A percentile compares a stretch with the other conserved stretches of the same genome.
Conservation (phyloP, 1,284 basidiomycete genomes). For the Mycosarcoma maydis region DNA sequence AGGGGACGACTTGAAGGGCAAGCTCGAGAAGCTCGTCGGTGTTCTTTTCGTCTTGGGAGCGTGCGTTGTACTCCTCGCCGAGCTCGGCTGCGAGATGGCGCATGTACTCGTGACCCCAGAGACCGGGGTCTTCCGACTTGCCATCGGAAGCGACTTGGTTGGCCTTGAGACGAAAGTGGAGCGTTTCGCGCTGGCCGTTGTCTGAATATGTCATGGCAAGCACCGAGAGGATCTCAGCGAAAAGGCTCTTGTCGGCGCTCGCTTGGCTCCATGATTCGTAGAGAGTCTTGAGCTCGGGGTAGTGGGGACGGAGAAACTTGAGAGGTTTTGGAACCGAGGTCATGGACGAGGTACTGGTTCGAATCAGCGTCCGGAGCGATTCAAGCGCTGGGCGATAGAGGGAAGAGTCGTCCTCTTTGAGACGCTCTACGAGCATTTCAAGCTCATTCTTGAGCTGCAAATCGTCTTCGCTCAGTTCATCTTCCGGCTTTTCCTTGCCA, state of each 20-base stretch:
- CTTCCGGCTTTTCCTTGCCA: conserved; percentile 73
- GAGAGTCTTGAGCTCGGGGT: conserved; percentile 76
- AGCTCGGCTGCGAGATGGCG: conserved; percentile 96
- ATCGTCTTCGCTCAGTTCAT: conserved; percentile 90
- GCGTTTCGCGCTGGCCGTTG: conserved; percentile 90
- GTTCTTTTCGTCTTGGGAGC: conserved; percentile 46
- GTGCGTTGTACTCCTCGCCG: conserved; percentile 84
- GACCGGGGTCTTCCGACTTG: conserved; percentile 77
- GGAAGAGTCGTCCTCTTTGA: conserved; percentile 86
- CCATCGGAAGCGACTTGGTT: conserved; percentile 41
- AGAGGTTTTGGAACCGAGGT: conserved; percentile 99
- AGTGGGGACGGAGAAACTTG: conserved; percentile 96
- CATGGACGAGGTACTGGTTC: conserved; percentile 98
- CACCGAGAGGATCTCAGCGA: conserved; percentile 98
- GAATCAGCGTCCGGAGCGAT: conserved; percentile 89
- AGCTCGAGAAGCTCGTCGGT: conserved; percentile 71
- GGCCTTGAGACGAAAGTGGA: conserved; percentile 68
- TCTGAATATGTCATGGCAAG: conserved; percentile 99
- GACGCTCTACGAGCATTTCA: conserved; percentile 94
- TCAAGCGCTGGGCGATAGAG: conserved; percentile 92
- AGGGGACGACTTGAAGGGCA: conserved; percentile 86
- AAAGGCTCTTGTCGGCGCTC: conserved; percentile 76
- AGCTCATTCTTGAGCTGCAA: conserved; percentile 91
- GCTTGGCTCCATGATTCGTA: conserved; percentile 54
- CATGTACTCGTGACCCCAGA: conserved; percentile 99